Base-by-base conservation (phyloP, 2,329 filamentous ascomycete species). In the Hirsutella minnesotensis region DNA sequence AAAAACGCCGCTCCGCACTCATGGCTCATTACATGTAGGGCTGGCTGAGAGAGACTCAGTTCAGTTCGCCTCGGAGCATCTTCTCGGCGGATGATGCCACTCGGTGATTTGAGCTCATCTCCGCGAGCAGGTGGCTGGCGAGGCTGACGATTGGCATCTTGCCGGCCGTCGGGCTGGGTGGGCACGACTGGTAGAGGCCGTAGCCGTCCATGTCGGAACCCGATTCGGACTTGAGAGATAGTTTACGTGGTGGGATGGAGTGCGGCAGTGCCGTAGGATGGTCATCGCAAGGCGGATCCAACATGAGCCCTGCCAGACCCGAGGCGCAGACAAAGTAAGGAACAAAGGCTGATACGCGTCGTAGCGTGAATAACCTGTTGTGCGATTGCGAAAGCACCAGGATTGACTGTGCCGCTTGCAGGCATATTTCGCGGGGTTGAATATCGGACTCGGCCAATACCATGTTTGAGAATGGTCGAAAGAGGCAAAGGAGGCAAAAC, bases 311-410 rank as follows among this genome's bases (percentile, higher is more conserved):
- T 16, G 33, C 33, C 15, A 46, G 33, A 3, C 45, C 49, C 2
- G 49, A 37, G 3, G 45, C 45, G 39, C 41, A 47, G 9, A 51
- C 37, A 37, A 51, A 51, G 29, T 47, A 47, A 2, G 47, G 47
- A 9, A 49, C 18, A 9, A 46, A 27, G 15, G 33, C 45, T 1
- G 49, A 49, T 15, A 49, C 47, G 20, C 49, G 52, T 2, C 43
- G 39, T 1, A 53, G 40, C 1, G 44, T 46, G 16, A 52, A 54
- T 15, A 53, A 39, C 18, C 49, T 44, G 13, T 44, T 48, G 37
- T 54, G 46, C 12, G 47, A 51, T 21, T 49, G 45, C 9, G 45
- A 35, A 12, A 51, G 42, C 2, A 40, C 39, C 2, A 47, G 34
- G 20, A 46, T 42, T 18, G 43, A 47, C 16, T 47, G 43, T n/a